These are phyloP conservation scores for Phytopythium helicoides DNA, from an alignment of 352 stramenopile species.

Conservation along the genomic window DNA sequence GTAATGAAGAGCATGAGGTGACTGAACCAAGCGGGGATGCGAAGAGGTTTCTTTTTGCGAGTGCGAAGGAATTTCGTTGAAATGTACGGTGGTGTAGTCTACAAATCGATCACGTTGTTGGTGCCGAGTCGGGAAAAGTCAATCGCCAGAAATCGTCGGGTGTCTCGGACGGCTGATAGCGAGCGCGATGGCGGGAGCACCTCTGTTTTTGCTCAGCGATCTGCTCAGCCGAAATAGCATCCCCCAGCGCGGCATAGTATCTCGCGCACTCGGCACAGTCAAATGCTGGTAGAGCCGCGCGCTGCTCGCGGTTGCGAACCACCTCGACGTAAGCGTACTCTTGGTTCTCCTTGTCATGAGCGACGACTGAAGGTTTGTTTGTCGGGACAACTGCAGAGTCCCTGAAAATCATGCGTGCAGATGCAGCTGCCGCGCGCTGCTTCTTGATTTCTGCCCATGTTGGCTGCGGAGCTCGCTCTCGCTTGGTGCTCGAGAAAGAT, in stretches of 20 bases:
- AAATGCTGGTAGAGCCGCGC: slow-evolving; percentile 52
- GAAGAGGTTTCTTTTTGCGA: too few relatives aligned
- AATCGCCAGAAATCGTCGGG: slow-evolving; percentile 84
- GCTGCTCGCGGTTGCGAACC: slow-evolving; percentile 65
- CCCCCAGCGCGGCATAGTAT: slow-evolving; percentile 75
- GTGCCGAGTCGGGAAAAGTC: slow-evolving; percentile 71
- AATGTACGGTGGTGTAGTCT: too few relatives aligned
- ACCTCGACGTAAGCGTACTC: slow-evolving; percentile 67
- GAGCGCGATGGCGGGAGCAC: slow-evolving; percentile 75
- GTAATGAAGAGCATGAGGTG: too few relatives aligned
- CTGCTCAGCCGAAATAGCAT: slow-evolving; percentile 30
- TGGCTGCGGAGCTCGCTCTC: slow-evolving; percentile 9
- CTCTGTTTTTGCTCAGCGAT: slow-evolving; percentile 37
- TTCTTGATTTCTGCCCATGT: slow-evolving; percentile 51
- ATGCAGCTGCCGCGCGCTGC: slow-evolving; percentile 6
- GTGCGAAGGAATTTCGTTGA: too few relatives aligned
- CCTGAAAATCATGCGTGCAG: background rate
- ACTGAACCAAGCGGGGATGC: too few relatives aligned
- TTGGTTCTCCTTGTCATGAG: slow-evolving; percentile 10
- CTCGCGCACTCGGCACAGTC: slow-evolving; percentile 76
- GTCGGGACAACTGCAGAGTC: background rate
- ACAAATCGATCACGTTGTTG: slow-evolving; percentile 6
- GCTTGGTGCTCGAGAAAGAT: slow-evolving; percentile 15
- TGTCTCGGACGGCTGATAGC: slow-evolving; percentile 74
- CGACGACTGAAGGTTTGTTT: too few relatives aligned